phyloP scores from a whole-genome alignment of 257 asterid genomes.

The Haberlea rhodopensis region DNA sequence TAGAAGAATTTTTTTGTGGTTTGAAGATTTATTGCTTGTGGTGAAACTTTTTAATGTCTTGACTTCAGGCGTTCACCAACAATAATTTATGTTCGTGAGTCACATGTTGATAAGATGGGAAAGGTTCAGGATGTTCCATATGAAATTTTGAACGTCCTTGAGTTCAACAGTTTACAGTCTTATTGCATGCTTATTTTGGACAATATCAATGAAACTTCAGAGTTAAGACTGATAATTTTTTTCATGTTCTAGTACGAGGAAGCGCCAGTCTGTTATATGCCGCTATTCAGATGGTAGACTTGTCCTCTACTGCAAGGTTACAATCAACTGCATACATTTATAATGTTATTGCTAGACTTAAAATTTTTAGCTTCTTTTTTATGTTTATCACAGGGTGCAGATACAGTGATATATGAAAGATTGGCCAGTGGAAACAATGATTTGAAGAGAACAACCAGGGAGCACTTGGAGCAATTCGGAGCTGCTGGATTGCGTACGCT shows the following conservation, averaged over 20 bases:
- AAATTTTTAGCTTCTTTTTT: slow-evolving; percentile 22
- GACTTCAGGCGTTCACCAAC: slow-evolving; percentile 90
- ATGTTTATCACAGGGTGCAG: slow-evolving; percentile 80
- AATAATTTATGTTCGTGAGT: slow-evolving; percentile 91
- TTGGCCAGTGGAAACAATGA: slow-evolving; percentile 63
- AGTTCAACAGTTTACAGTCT: slow-evolving; percentile 80
- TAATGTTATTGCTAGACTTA: slow-evolving; percentile 23
- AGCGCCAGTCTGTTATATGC: slow-evolving; percentile 99
- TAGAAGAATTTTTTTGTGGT: slow-evolving; percentile 21
- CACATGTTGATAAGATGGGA: slow-evolving; percentile 90
- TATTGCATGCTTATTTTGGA: slow-evolving; percentile 23
- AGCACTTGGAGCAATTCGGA: slow-evolving; percentile 94
- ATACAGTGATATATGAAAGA: slow-evolving; percentile 90
- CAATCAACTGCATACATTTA: slow-evolving; percentile 11
- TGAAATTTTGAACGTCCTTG: slow-evolving; percentile 97
- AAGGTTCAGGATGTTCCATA: slow-evolving; percentile 87
- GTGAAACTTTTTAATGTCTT: slow-evolving; percentile 21
- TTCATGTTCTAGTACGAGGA: slow-evolving; percentile 73
- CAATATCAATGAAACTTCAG: slow-evolving; percentile 13
- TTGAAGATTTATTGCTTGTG: slow-evolving; percentile 12
- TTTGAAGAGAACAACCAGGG: slow-evolving; percentile 76
- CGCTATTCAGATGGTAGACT: slow-evolving; percentile 98
- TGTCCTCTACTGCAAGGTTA: slow-evolving; percentile 98
- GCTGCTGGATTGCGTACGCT: slow-evolving; percentile 98
- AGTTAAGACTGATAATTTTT: slow-evolving; percentile 24